These are phyloP conservation scores for Colletotrichum shisoi DNA, from an alignment of 2,329 filamentous ascomycete species.

Conservation along the genomic window DNA sequence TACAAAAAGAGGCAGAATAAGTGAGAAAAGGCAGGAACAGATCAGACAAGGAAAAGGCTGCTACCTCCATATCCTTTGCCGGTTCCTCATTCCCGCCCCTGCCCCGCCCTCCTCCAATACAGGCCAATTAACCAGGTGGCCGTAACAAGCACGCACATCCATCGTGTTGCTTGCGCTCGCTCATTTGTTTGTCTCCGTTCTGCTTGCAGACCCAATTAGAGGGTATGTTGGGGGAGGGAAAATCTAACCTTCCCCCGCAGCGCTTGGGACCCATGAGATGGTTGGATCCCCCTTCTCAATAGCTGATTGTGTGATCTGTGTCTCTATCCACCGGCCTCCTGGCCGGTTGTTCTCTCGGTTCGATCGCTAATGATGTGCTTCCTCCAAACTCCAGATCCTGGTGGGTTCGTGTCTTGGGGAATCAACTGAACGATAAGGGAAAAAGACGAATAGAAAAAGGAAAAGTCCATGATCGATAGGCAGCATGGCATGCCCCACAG, in stretches of 20 bases:
- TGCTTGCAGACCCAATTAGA: neutral
- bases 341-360: neutral
- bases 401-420: conserved; percentile 8
- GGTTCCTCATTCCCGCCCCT: neutral
- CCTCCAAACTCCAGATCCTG: conserved; percentile 16
- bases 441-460: neutral
- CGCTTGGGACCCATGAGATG: conserved; percentile 15
- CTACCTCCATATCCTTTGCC: neutral
- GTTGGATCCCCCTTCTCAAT: conserved; percentile 8
- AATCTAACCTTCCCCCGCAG: conserved; percentile 6
- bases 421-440: conserved; percentile 4
- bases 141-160: neutral
- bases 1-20: conserved; percentile 19
- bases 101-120: neutral
- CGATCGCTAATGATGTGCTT: conserved; percentile 7
- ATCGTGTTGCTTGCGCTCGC: neutral
- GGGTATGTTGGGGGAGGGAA: neutral
- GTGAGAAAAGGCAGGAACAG: neutral
- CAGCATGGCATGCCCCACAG: neutral
- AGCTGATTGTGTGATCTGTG: neutral
- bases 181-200: neutral
- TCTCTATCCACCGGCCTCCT: conserved; percentile 1
- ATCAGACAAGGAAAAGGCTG: neutral
- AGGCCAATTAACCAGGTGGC: conserved; percentile 12
- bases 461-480: neutral